Base-by-base conservation (phyloP, 106 monocot species). In the Acorus calamus region DNA sequence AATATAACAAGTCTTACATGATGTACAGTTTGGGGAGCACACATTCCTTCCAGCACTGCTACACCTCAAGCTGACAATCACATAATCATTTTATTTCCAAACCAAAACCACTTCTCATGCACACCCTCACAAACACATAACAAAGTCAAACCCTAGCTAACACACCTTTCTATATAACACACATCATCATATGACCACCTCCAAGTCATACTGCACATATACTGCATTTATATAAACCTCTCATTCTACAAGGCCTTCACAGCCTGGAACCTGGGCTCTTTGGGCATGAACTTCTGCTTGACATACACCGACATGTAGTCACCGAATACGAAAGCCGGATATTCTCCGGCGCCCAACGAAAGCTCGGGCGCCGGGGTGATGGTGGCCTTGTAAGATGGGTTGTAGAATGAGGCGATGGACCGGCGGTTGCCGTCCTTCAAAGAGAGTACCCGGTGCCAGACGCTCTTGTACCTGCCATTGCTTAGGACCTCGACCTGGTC, bases 211-310 rank as follows among this genome's bases (percentile, higher is more conserved):
- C n/a, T n/a, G n/a, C n/a, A n/a, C n/a, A n/a, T n/a, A n/a, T 14
- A 94, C 55, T 11, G 94, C 89, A 70, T 94, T 94, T n/a, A 78
- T 82, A 14, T 89, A 80, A 44, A 94, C 89, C 9, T 86, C 89
- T 86, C 86, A 94, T 45, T 52, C 52, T 52, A 28, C 11, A 60
- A 46, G 8, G 60, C 66, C 45, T 14, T 59, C 70, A 67, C 57
- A 51, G 77, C 78, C 50, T 68, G 78, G 14, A 83, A 83, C 63
- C 82, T 74, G 2, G 82, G 73, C 45, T 82, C 82, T 62, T 82
- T 82, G 6, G 77, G 57, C 41, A 46, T 8, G 58, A 74, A 83
- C 78, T 83, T 83, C 68, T 78, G 73, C 53, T 83, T 71, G 48
- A 6, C 52, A 6, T 83, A 83, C 53, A 83, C 74, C 4, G 48